A percentile compares a stretch with the other conserved stretches of the same genome.
phyloP scores from a whole-genome alignment of 805 yeast genomes.

The Yarrowia yakushimensis region DNA sequence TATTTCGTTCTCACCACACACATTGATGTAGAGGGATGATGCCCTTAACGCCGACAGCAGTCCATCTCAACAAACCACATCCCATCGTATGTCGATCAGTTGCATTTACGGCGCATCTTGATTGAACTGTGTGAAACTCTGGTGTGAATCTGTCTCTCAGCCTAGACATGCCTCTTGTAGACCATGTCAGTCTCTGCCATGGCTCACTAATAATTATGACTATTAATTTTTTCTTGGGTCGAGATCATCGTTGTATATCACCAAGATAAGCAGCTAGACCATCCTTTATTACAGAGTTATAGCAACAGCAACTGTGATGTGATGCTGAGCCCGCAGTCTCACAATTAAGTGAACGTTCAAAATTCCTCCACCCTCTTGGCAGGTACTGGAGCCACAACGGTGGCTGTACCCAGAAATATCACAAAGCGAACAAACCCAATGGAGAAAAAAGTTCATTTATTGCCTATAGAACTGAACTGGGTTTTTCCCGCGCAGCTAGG shows the following conservation, averaged over 20 bases:
- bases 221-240: background rate
- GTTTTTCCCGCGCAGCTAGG: background rate
- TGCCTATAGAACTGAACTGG: background rate
- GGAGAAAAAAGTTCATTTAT: background rate
- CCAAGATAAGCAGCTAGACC: background rate
- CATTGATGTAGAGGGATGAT: too few relatives aligned
- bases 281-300: background rate
- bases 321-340: too few relatives aligned
- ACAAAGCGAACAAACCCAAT: too few relatives aligned
- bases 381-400: background rate
- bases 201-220: too few relatives aligned
- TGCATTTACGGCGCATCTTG: background rate
- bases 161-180: background rate
- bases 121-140: background rate
- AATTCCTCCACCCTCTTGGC: constrained; percentile 4
- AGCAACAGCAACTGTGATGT: background rate
- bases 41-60: too few relatives aligned
- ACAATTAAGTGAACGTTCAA: too few relatives aligned
- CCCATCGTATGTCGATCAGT: background rate
- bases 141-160: background rate
- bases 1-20: too few relatives aligned
- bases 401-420: background rate
- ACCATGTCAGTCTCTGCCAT: background rate
- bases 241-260: background rate
- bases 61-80: too few relatives aligned